Percentiles rank a stretch among this genome's conserved stretches.
Evolutionary conservation across 208 protist species (phyloP).

Genomic region (Acanthamoeba healyi): DNA sequence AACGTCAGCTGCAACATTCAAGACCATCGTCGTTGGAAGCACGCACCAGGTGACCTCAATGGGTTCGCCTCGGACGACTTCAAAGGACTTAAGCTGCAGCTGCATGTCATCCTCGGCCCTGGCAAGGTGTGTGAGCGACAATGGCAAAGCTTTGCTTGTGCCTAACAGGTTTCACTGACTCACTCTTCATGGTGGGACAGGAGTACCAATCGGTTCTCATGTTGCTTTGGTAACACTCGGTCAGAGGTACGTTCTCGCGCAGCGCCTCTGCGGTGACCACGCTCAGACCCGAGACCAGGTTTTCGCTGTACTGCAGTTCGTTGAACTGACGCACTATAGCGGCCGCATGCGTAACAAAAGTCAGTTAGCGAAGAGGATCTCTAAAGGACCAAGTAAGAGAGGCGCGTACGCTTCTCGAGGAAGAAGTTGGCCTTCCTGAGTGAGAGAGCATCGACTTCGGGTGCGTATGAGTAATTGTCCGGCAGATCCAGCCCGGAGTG

Average conservation of each 20-base stretch:
- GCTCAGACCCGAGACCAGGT: background rate
- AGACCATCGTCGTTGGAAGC: background rate
- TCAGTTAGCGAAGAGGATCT: background rate
- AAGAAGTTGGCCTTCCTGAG: background rate
- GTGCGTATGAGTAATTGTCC: background rate
- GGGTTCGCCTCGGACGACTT: background rate
- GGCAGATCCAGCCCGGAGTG: background rate
- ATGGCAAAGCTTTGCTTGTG: no score
- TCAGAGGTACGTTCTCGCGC: background rate
- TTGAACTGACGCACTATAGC: conserved; percentile 13
- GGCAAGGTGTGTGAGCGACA: background rate
- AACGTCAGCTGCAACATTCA: no score
- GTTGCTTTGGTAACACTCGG: no score
- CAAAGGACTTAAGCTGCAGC: background rate
- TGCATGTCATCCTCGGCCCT: background rate
- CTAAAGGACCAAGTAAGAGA: background rate
- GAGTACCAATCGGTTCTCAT: background rate
- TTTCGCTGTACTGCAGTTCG: conserved; percentile 6
- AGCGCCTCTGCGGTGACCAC: background rate
- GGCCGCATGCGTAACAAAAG: no score
- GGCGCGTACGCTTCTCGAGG: background rate
- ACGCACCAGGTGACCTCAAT: background rate
- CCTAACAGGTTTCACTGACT: background rate
- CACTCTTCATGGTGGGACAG: no score
- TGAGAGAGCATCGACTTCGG: background rate